Evolutionary conservation across 2,329 filamentous ascomycete species (phyloP).

Genomic region (Alternaria panax): DNA sequence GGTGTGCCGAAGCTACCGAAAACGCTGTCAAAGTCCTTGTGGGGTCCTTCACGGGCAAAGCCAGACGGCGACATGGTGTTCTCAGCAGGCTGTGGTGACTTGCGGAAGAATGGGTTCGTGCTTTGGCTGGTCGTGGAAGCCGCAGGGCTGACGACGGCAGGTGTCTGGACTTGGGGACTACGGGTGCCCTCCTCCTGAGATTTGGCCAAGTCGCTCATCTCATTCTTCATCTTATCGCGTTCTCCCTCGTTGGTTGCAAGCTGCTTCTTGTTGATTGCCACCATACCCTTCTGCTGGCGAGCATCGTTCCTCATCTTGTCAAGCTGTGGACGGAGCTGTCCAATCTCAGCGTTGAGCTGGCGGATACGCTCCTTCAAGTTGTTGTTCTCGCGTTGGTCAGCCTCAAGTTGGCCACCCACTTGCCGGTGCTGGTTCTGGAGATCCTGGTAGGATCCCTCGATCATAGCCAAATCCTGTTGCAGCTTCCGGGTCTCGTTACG

Average conservation of each 20-base stretch:
- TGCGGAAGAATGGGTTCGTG: slow-evolving; percentile 95
- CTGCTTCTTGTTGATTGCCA: slow-evolving; percentile 99
- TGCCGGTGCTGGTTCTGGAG: slow-evolving; percentile 83
- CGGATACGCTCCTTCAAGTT: slow-evolving; percentile 87
- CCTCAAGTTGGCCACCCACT: slow-evolving; percentile 74
- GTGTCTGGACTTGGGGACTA: slow-evolving; percentile 39
- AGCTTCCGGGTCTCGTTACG: slow-evolving; percentile 84
- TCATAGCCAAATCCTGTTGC: slow-evolving; percentile 80
- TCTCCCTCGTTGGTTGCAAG: slow-evolving; percentile 87
- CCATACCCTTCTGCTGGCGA: slow-evolving; percentile 92
- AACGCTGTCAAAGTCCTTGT: slow-evolving; percentile 75
- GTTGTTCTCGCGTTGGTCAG: slow-evolving; percentile 88
- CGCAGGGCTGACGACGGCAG: slow-evolving; percentile 71
- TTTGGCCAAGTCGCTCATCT: slow-evolving; percentile 74
- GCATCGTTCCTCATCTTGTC: slow-evolving; percentile 93
- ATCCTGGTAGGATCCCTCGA: slow-evolving; percentile 83
- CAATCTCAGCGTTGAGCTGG: slow-evolving; percentile 80
- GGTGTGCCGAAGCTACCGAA: slow-evolving; percentile 72
- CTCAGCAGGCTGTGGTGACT: slow-evolving; percentile 58
- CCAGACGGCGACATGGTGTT: slow-evolving; percentile 60
- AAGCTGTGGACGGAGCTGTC: slow-evolving; percentile 84
- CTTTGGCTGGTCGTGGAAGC: slow-evolving; percentile 68
- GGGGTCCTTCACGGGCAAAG: slow-evolving; percentile 52
- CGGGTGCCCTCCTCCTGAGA: slow-evolving; percentile 63
- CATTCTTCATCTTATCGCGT: slow-evolving; percentile 82